Conservation (phyloP, 768 basidiomycete species). For the Xerocomus potaroensis region DNA sequence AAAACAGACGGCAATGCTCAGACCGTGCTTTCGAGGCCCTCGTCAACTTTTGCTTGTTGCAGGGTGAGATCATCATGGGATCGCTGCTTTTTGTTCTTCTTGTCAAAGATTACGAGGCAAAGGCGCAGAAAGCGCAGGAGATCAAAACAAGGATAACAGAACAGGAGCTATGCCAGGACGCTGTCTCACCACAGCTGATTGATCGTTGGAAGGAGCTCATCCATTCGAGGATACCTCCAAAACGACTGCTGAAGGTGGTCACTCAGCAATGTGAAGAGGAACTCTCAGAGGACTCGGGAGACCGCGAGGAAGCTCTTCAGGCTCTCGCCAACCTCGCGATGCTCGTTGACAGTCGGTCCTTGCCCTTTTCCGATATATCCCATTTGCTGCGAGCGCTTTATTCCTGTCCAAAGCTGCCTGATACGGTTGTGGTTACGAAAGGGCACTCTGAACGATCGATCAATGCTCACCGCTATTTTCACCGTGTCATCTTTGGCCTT, state of each 20-base stretch:
- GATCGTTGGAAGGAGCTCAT: conserved; percentile 19
- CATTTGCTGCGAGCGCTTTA: conserved; percentile 46
- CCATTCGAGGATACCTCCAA: conserved; percentile 19
- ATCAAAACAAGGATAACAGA: conserved; percentile 19
- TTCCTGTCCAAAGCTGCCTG: conserved; percentile 38
- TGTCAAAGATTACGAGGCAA: conserved; percentile 58
- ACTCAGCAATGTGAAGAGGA: conserved; percentile 24
- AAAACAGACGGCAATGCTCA: conserved; percentile 51
- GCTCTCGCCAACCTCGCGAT: conserved; percentile 56
- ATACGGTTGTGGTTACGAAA: conserved; percentile 37
- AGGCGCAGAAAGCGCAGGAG: conserved; percentile 28
- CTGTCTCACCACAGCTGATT: conserved; percentile 13
- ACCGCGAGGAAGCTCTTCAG: conserved; percentile 44
- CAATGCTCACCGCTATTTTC: conserved; percentile 46
- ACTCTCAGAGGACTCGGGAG: conserved; percentile 26
- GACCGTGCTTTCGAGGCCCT: conserved; percentile 58
- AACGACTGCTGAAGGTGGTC: conserved; percentile 33
- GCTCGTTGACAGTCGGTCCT: conserved; percentile 45
- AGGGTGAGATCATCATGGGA: conserved; percentile 77
- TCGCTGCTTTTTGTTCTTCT: conserved; percentile 64
- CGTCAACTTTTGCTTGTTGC: conserved; percentile 61
- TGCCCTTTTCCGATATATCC: conserved; percentile 44
- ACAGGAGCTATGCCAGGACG: conserved; percentile 12
- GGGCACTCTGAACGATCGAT: conserved; percentile 23
- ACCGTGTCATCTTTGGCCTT: conserved; percentile 42